Evolutionary conservation across 2,329 filamentous ascomycete genomes (phyloP).

Genomic region (Leptosphaerulina australis): DNA sequence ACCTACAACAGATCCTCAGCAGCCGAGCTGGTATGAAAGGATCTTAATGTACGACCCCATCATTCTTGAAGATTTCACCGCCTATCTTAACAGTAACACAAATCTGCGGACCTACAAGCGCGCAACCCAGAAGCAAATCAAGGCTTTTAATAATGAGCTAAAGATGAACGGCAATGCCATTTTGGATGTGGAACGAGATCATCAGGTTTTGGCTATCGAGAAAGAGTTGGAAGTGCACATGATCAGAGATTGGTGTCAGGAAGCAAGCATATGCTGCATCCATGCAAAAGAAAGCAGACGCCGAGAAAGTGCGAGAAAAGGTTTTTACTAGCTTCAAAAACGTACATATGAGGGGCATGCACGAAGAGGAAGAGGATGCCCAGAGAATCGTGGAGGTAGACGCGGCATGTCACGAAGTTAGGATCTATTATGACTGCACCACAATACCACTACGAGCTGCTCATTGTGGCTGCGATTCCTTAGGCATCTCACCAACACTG

Average conservation of each 20-base stretch:
- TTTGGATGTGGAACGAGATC: slow-evolving; percentile 21
- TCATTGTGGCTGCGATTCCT: neutral
- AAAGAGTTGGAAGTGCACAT: slow-evolving; percentile 53
- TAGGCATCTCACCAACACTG: neutral
- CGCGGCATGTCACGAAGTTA: too few species aligned
- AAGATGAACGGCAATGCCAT: slow-evolving; percentile 23
- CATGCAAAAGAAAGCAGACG: slow-evolving; percentile 61
- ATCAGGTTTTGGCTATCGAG: slow-evolving; percentile 31
- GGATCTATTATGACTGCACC: neutral
- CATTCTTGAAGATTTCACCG: slow-evolving; percentile 80
- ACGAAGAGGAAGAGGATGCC: too few species aligned
- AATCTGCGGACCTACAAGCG: slow-evolving; percentile 29
- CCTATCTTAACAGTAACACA: slow-evolving; percentile 71
- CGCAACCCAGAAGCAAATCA: slow-evolving; percentile 41
- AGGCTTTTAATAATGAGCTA: slow-evolving; percentile 34
- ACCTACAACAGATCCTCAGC: slow-evolving; percentile 46
- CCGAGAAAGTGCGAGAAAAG: slow-evolving; percentile 30
- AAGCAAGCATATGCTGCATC: slow-evolving; percentile 82
- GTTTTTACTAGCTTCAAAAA: slow-evolving; percentile 26
- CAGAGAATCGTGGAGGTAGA: too few species aligned
- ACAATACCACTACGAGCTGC: neutral
- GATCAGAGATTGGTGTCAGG: slow-evolving; percentile 90
- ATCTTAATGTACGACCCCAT: slow-evolving; percentile 94
- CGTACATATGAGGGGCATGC: too few species aligned
- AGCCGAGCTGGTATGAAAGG: slow-evolving; percentile 82